Conservation (phyloP, 139 green algal genomes). For the Chlamydomonas incerta region DNA sequence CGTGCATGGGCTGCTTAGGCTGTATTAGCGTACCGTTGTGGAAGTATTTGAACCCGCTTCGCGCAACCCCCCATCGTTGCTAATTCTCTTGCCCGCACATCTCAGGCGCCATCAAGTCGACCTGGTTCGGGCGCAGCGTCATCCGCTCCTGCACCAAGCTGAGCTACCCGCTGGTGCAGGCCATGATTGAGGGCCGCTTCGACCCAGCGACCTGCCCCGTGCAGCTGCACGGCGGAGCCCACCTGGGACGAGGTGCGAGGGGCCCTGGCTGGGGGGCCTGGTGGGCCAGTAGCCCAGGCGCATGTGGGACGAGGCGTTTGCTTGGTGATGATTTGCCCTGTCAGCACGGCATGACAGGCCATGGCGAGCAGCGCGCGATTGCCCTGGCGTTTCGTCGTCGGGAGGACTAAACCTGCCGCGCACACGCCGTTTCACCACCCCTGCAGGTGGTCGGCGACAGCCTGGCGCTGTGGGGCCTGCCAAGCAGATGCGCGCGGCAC, state of each 20-base stretch:
- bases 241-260: conserved; percentile 76
- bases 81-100: too few relatives aligned
- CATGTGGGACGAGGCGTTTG: too few relatives aligned
- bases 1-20: too few relatives aligned
- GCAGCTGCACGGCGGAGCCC: conserved; percentile 59
- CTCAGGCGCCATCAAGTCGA: conserved; percentile 54
- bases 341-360: too few relatives aligned
- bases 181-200: conserved; percentile 89
- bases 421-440: background rate
- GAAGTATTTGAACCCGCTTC: too few relatives aligned
- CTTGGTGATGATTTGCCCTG: too few relatives aligned
- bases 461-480: conserved; percentile 79
- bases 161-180: conserved; percentile 88
- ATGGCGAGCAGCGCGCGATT: too few relatives aligned
- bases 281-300: background rate
- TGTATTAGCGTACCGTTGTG: too few relatives aligned
- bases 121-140: conserved; percentile 83
- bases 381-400: too few relatives aligned
- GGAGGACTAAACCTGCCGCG: too few relatives aligned
- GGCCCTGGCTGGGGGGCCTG: background rate
- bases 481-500: conserved; percentile 51
- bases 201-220: conserved; percentile 29
- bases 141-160: conserved; percentile 94
- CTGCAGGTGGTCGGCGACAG: conserved; percentile 78
- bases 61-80: too few relatives aligned